These are phyloP conservation scores for Paramecium bursaria DNA, from an alignment of 73 alveolate genomes.

Conservation along the genomic window DNA sequence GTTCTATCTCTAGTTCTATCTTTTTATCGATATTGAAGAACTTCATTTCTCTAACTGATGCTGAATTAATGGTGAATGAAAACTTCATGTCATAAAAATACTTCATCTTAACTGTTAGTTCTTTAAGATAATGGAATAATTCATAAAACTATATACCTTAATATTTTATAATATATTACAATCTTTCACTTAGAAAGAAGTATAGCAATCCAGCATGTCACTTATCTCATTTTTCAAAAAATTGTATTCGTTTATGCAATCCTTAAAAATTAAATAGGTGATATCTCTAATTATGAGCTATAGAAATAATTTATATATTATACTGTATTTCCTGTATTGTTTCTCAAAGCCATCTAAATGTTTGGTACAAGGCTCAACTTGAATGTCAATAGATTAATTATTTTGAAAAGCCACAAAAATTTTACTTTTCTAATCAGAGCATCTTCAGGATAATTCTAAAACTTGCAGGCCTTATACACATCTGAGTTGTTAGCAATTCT, in stretches of 20 bases:
- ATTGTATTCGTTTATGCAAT: slow-evolving; percentile 28
- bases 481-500: slow-evolving; percentile 11
- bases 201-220: slow-evolving; percentile 36
- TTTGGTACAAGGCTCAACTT: slow-evolving; percentile 1
- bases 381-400: slow-evolving; percentile 35
- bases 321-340: slow-evolving; percentile 34
- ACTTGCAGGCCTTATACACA: slow-evolving; percentile 26
- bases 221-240: slow-evolving; percentile 27
- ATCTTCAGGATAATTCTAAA: slow-evolving; percentile 36
- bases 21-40: slow-evolving; percentile 33
- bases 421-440: slow-evolving; percentile 14
- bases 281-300: slow-evolving; percentile 40
- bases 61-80: slow-evolving; percentile 32
- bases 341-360: not conserved
- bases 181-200: slow-evolving; percentile 24
- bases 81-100: slow-evolving; percentile 26
- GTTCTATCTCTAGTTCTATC: slow-evolving; percentile 9
- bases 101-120: not conserved
- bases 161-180: not conserved
- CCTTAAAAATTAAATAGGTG: slow-evolving; percentile 15
- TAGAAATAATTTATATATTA: not conserved
- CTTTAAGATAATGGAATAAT: not conserved
- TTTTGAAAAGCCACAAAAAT: slow-evolving; percentile 38
- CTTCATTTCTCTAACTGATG: slow-evolving; percentile 43
- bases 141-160: slow-evolving; percentile 19